Base-by-base conservation (phyloP, 495 filamentous ascomycete species). In the Penicillium egyptiacum region DNA sequence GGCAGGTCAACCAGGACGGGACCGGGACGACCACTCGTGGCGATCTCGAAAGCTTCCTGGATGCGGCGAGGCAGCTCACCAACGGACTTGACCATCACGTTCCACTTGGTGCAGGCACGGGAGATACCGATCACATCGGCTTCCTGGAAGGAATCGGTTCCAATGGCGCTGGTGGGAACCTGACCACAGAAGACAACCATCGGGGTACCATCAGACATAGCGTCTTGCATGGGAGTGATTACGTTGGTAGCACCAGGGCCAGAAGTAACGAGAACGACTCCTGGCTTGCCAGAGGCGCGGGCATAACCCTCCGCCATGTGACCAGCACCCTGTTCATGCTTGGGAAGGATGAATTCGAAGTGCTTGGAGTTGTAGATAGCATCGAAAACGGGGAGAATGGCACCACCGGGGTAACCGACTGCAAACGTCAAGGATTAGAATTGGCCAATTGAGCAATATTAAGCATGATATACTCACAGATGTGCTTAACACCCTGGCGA, bases 401-500 rank as follows among this genome's bases (percentile, higher is more conserved):
- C 77, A 62, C 75, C 79, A 60, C 79, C 76, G 37, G 59, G 65
- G 50, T 71, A 71, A 59, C 69, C 69, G 45, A 70, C 65, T 71
- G 35, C 9, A 40, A 26, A 26, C 17, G 33, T 47, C 11, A 42
- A 42, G 28, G 39, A 47, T 57, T 42, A 64, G 45, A 39, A 44
- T 57, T 11, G 41, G 46, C 25, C 41, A 49, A 41, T 53, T 54
- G 16, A 23, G 26, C 9, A 50, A 16, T n/a, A 5, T 30, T 19
- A 54, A 30, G 40, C 55, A 45, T 51, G 33, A 43, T 39, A 71
- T 65, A 89, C 87, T 71, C 78, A 91, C 89, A 95, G 65, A 97
- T 79, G 73, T 95, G 89, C 78, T 96, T 92, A 28, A 98, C 95
- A 58, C 79, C 84, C 59, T 92, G 91, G 66, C 94, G 79, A 40